Evolutionary conservation across 257 asterid species (phyloP), one percentile per base, ranked within the genome.

Genomic region (Plantago ovata): DNA sequence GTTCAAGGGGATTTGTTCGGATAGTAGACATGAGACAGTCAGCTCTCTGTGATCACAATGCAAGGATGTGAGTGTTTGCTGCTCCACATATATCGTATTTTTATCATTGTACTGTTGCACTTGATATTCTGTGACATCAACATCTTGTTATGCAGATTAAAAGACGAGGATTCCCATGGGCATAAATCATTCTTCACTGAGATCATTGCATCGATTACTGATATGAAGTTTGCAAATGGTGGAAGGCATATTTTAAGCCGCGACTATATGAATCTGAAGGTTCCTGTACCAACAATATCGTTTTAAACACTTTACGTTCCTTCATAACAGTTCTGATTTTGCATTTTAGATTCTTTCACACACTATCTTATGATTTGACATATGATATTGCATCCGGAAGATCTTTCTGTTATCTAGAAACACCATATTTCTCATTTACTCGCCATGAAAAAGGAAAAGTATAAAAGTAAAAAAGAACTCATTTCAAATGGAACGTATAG

Each of bases 21-120:
- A 76, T 87, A 39, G 89, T 82, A 47, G 96, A 84, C 79, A 70
- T 82, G 89, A 82, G 96, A 64, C 75, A 80, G 68, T 87, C 96
- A 32, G 94, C 96, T 22, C 65, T 84, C 16, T 87, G 96, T 69
- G 96, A 87, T 76, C 69, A 62, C 46, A 62, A 59, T 57, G 84
- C 94, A 55, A 76, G 58, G 56, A 81, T 84, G 95, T 86, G 75
- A 77, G 95, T 62, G 36, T 50, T 62, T 58, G 62, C 56, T 42
- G 60, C 38, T 39, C 38, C 50, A 15, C 50, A 11, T 36, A 23
- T 36, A 13, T 45, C 64, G 46, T 21, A n/a, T 40, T 53, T 46
- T 22, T 39, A 48, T 58, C 40, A 38, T 50, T 10, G 4, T 28
- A 28, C 36, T 56, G 19, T 41, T 10, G 2, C 50, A 2, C 61